Base-by-base conservation (phyloP, 1,284 basidiomycete genomes). In the Sanghuangporus sanghuang region DNA sequence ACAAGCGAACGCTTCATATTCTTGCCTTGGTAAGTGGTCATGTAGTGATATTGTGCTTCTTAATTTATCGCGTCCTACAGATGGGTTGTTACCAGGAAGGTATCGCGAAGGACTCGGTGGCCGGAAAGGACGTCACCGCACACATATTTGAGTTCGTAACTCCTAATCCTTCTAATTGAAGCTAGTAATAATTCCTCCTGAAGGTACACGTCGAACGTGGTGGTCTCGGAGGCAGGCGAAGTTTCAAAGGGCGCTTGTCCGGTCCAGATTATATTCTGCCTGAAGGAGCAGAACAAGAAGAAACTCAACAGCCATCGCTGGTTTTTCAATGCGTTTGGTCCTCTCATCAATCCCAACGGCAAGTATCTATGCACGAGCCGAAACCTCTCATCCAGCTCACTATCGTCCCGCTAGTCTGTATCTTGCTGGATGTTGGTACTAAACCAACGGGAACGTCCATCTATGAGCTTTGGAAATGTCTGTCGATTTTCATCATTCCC, bases 11-110 rank as follows among this genome's bases (percentile, higher is more conserved):
- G 2, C 82, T 93, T 8, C 90, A 92, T 77, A 90, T 93, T 57
- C 81, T 94, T 42, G 87, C 85, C 63, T 79, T 91, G 57, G 87
- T 89, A 71, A 59, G 79, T 73, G 18, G 53, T 55, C 12, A 35
- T 65, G 21, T 11, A 23, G 18, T 53, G 52, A 32, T 32, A 39
- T 11, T 12, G 40, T 42, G 12, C 40, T 42, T 42, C 16, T 46
- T 14, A n/a, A 7, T 46, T 16, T 18, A n/a, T 16, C 16, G 16
- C 7, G 21, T 61, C 27, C 46, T 69, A 64, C 71, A 93, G 81
- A 96, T 98, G 94, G 96, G 96, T 38, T 92, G 91, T 69, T 98
- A 96, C 75, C 94, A 96, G 77, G 95, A 98, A 76, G 95, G 95
- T 67, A 87, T 98, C 63, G 93, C 95, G 70, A 97, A 98, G 75